Conservation (phyloP, 768 basidiomycete genomes). For the Leucosporidium scottii region DNA sequence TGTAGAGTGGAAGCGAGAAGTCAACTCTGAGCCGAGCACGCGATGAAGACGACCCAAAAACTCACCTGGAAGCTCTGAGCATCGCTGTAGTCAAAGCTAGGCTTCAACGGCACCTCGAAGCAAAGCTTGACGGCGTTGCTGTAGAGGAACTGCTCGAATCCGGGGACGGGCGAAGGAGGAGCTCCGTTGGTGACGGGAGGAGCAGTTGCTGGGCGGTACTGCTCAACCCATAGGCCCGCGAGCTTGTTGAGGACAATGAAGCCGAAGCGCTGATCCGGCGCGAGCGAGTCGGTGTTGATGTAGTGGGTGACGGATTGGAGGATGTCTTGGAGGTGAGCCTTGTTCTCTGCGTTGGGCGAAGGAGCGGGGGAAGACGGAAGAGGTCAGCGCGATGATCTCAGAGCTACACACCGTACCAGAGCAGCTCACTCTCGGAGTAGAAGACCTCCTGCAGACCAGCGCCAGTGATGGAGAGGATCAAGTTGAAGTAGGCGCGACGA, state of each 20-base stretch:
- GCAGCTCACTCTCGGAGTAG: conserved; percentile 70
- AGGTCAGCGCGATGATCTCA: conserved; percentile 8
- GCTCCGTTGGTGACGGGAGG: conserved; percentile 44
- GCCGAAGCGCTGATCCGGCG: conserved; percentile 67
- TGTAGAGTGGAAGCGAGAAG: conserved; percentile 39
- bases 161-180: conserved; percentile 53
- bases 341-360: conserved; percentile 51
- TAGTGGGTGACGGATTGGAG: conserved; percentile 66
- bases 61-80: conserved; percentile 76
- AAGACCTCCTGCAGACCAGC: conserved; percentile 77
- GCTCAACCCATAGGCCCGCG: conserved; percentile 44
- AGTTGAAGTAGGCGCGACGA: conserved; percentile 75
- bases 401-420: background rate
- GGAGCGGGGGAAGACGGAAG: conserved; percentile 37
- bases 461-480: conserved; percentile 72
- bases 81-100: conserved; percentile 79
- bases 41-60: conserved; percentile 6
- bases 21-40: background rate
- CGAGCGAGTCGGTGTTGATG: conserved; percentile 69
- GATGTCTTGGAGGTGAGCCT: conserved; percentile 56
- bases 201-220: conserved; percentile 44
- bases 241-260: conserved; percentile 60
- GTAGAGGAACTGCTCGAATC: conserved; percentile 88
- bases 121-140: conserved; percentile 72
- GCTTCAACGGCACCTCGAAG: conserved; percentile 70